phyloP scores from a whole-genome alignment of 257 asterid genomes.

The Orobanche coerulescens region DNA sequence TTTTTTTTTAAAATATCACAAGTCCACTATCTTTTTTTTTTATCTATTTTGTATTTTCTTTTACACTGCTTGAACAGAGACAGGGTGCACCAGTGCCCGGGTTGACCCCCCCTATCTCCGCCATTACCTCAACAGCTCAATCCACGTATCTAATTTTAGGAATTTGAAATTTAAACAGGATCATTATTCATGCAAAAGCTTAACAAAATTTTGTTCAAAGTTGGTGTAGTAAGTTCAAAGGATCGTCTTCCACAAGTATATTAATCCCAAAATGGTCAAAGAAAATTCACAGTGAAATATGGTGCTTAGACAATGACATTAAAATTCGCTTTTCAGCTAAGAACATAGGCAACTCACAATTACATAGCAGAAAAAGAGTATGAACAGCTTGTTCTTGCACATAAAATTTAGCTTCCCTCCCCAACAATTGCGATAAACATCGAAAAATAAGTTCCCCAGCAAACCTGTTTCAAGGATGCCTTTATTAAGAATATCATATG shows the following conservation, averaged over 20 bases:
- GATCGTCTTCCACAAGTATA: conserved; percentile 11
- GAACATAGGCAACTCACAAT: conserved; percentile 46
- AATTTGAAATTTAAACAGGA: conserved; percentile 3
- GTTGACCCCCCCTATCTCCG: no score
- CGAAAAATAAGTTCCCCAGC: conserved; percentile 46
- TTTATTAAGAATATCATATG: conserved; percentile 14
- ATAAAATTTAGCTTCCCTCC: conserved; percentile 56
- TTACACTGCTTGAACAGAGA: no score
- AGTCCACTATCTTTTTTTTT: no score
- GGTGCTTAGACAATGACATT: background rate
- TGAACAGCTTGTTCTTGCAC: conserved; percentile 71
- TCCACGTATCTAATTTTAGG: conserved; percentile 9
- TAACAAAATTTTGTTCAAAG: background rate
- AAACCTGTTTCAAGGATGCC: conserved; percentile 41
- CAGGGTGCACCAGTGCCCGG: no score
- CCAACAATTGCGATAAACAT: conserved; percentile 48
- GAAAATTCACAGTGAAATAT: background rate
- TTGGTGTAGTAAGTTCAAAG: background rate
- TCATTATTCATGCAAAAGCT: background rate
- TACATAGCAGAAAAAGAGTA: conserved; percentile 68
- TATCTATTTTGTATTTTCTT: no score
- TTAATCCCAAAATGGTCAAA: background rate
- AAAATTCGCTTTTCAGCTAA: conserved; percentile 9
- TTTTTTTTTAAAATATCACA: no score
- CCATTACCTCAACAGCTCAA: no score